These are phyloP conservation scores for Schwanniomyces occidentalis DNA, from an alignment of 805 yeast species.

Conservation along the genomic window DNA sequence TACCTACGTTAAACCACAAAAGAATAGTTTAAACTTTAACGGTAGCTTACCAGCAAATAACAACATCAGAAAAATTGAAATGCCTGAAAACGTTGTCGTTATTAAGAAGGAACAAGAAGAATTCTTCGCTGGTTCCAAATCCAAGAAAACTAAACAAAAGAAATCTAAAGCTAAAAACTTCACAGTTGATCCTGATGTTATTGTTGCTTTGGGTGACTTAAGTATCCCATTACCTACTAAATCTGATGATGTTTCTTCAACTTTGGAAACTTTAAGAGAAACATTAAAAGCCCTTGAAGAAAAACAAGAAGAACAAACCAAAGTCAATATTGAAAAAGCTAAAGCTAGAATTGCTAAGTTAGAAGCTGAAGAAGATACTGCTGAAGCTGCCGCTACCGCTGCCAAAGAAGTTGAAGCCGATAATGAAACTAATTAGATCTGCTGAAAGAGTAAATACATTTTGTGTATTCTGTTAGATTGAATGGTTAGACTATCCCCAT, in stretches of 20 bases:
- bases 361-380: conserved; percentile 46
- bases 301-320: conserved; percentile 80
- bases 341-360: conserved; percentile 73
- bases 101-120: conserved; percentile 63
- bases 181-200: conserved; percentile 76
- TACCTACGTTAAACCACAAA: conserved; percentile 60
- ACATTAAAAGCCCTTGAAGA: conserved; percentile 68
- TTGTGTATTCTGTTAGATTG: too few relatives aligned
- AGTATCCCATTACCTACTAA: conserved; percentile 77
- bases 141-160: conserved; percentile 50
- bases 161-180: conserved; percentile 56
- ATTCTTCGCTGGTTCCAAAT: conserved; percentile 50
- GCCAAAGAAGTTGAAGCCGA: conserved; percentile 10
- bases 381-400: conserved; percentile 24
- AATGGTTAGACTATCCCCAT: too few relatives aligned
- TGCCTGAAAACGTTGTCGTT: conserved; percentile 64
- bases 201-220: conserved; percentile 74
- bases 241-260: conserved; percentile 64
- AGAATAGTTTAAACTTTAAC: conserved; percentile 16
- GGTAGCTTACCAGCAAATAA: conserved; percentile 24
- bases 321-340: conserved; percentile 71
- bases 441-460: too few relatives aligned
- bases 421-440: conserved; percentile 9
- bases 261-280: conserved; percentile 66
- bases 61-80: conserved; percentile 51